These are phyloP conservation scores for Raddia guianensis DNA, from an alignment of 176 grass and related monocot genomes.

Conservation along the genomic window DNA sequence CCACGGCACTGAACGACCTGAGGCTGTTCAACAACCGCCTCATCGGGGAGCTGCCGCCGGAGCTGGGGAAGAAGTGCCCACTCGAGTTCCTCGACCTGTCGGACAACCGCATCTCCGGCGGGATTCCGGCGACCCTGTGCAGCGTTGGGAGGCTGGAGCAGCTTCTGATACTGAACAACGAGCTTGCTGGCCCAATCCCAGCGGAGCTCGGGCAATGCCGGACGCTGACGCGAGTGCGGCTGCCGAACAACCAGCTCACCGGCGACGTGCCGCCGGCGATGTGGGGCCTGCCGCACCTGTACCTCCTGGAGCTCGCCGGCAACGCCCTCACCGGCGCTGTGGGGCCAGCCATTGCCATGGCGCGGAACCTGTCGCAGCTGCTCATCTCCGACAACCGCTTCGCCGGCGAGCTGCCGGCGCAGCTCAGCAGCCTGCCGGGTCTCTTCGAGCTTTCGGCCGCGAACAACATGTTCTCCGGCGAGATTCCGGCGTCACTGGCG, in stretches of 20 bases:
- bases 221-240: conserved; percentile 59
- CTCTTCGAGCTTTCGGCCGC: conserved; percentile 68
- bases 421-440: conserved; percentile 55
- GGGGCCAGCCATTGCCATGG: conserved; percentile 44
- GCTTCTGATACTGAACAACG: conserved; percentile 71
- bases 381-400: conserved; percentile 78
- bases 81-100: conserved; percentile 70
- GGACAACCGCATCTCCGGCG: conserved; percentile 55
- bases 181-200: conserved; percentile 58
- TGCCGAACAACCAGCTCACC: conserved; percentile 68
- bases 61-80: conserved; percentile 60
- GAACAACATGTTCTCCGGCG: conserved; percentile 59
- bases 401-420: conserved; percentile 52
- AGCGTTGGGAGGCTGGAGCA: conserved; percentile 48
- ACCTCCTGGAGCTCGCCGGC: conserved; percentile 64
- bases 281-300: conserved; percentile 71
- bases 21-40: conserved; percentile 69
- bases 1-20: conserved; percentile 49
- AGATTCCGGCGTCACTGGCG: conserved; percentile 44
- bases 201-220: conserved; percentile 57
- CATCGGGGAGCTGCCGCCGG: conserved; percentile 52
- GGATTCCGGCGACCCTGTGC: conserved; percentile 65
- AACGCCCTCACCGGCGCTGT: conserved; percentile 68
- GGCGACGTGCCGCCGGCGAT: conserved; percentile 53
- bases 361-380: conserved; percentile 69